A percentile compares a stretch with the other conserved stretches of the same genome.
Conservation (phyloP, 2,329 filamentous ascomycete genomes). For the Hymenoscyphus linearis region DNA sequence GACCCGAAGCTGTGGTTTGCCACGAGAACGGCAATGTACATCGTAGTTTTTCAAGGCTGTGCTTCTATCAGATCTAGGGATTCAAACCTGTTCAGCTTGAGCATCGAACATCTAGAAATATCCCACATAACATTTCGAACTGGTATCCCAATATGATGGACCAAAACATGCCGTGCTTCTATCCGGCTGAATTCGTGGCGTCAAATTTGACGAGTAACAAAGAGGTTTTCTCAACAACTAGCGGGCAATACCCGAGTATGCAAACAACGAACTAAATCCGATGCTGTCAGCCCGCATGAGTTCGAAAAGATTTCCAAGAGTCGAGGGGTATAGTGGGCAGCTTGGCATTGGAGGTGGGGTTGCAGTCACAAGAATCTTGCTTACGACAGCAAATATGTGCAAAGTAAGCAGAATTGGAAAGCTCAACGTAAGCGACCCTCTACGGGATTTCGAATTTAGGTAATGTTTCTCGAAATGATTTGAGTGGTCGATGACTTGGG, state of each 20-base stretch:
- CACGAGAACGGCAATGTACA: background rate
- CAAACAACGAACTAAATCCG: background rate
- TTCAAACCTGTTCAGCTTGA: background rate
- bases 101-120: background rate
- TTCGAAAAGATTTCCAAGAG: background rate
- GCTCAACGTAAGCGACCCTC: slow-evolving; percentile 5
- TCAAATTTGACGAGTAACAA: background rate
- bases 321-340: background rate
- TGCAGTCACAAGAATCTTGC: background rate
- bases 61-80: background rate
- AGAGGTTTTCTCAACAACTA: background rate
- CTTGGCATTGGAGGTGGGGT: background rate
- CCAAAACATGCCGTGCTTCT: background rate
- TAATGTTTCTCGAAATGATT: background rate
- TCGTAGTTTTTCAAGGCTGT: background rate
- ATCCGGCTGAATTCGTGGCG: background rate
- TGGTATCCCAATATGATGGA: background rate
- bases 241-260: background rate
- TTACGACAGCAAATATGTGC: slow-evolving; percentile 5
- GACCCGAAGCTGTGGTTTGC: background rate
- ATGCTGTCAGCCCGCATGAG: background rate
- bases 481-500: background rate
- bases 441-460: background rate
- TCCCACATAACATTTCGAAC: background rate
- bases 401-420: slow-evolving; percentile 3